phyloP scores from a whole-genome alignment of 78 protist species.

The Guillardia theta region DNA sequence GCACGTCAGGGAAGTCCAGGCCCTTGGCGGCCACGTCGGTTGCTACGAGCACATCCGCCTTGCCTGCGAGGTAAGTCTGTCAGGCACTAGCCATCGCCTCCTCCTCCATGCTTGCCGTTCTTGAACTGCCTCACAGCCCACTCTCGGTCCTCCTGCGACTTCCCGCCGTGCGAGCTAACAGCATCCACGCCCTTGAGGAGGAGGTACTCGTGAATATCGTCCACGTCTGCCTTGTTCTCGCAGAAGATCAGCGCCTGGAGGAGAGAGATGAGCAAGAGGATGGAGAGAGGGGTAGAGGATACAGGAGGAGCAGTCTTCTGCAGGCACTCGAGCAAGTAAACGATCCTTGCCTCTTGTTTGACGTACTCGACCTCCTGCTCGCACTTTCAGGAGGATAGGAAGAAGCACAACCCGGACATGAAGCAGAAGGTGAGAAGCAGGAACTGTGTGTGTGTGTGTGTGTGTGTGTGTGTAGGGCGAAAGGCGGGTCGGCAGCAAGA shows the following conservation, averaged over 20 bases:
- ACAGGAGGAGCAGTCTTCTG: slow-evolving; percentile 94
- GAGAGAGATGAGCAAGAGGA: slow-evolving; percentile 70
- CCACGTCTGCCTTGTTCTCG: slow-evolving; percentile 92
- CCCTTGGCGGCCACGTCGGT: slow-evolving; percentile 96
- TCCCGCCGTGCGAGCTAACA: slow-evolving; percentile 29
- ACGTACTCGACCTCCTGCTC: slow-evolving; percentile 84
- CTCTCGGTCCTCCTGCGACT: slow-evolving; percentile 65
- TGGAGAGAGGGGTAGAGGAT: neutral
- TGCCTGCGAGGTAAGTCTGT: neutral
- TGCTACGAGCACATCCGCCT: slow-evolving; percentile 46
- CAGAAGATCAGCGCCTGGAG: slow-evolving; percentile 83
- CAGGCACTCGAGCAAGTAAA: slow-evolving; percentile 92
- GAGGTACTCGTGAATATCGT: slow-evolving; percentile 95
- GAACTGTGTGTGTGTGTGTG: too few species aligned
- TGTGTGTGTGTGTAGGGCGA: too few species aligned
- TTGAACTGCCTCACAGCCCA: slow-evolving; percentile 83
- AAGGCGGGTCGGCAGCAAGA: too few species aligned
- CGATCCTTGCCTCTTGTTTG: slow-evolving; percentile 82
- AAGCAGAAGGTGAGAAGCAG: too few species aligned
- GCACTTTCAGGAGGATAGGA: too few species aligned
- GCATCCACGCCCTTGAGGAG: slow-evolving; percentile 85
- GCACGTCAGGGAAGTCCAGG: slow-evolving; percentile 75
- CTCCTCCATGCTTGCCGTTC: slow-evolving; percentile 26
- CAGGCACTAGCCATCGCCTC: neutral
- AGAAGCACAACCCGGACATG: too few species aligned